Base-by-base conservation (phyloP, 2,329 filamentous ascomycete species). In the Calycina marina region DNA sequence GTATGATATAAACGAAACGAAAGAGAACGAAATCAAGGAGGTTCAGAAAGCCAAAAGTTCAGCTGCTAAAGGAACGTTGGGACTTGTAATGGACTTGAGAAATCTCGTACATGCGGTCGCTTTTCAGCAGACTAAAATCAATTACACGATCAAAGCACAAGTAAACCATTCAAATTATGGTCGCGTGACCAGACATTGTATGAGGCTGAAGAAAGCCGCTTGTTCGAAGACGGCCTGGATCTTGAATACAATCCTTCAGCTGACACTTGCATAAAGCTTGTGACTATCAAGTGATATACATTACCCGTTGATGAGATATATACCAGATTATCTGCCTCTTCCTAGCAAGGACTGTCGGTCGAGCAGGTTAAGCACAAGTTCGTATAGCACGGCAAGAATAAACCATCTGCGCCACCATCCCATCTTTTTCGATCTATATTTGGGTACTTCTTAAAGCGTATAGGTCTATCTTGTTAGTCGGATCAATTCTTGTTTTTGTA, bases 381-480 rank as follows among this genome's bases (percentile, higher is more conserved):
- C 5, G 59, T 58, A 26, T 61, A 77, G 46, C 68, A 77, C 54
- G 79, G 79, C 20, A 67, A 57, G 37, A 86, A 86, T 47, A 63
- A 66, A 5, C 74, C 74, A 4, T 72, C 76, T 4, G 65, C 72
- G 3, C 72, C 77, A 2, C 70, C 73, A 10, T 77, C 72, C 4
- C 67, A 65, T 38, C 63, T 65, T 40, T 51, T 72, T 27, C 59
- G 60, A 26, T 70, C 69, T 38, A 63, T 73, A 4, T 55, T 76
- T 18, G 69, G 69, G 12, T 86, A 86, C 54, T 73, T 85, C 45
- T 84, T 84, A 57, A 76, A 75, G 41, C 80, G 80, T 88, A 86
- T 43, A 79, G 80, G 2, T 63, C 70, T 1, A 70, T 88, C 31
- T 62, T 86, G 3, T 63, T 85, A 5, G 48, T 74, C 2, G 79